Base-by-base conservation (phyloP, 1,284 basidiomycete genomes). In the Clitocybe nebularis region DNA sequence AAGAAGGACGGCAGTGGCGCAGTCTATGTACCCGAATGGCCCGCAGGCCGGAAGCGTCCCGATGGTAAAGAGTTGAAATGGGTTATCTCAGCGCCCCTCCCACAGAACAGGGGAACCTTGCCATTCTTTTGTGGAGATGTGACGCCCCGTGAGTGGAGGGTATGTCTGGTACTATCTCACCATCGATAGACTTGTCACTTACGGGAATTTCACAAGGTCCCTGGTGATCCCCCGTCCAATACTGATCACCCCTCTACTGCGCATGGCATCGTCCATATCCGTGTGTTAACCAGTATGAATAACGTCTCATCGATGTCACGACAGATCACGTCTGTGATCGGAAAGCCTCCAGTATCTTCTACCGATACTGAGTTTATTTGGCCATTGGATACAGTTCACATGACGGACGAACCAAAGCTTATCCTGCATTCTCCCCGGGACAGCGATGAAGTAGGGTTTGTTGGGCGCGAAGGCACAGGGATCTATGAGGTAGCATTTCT, bases 81-180 rank as follows among this genome's bases (percentile, higher is more conserved):
- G 83, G 55, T 77, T 30, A 71, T 84, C 25, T 74, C 67, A 2
- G 59, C 64, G 0, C 65, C 78, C 10, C 48, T 50, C 5, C 46
- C 48, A 4, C 59, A 64, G 0, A 68, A 39, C 5, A 39, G 52
- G 13, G 60, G 73, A 1, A 49, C 54, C 1, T 53, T 79, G 9
- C 83, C 84, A n/a, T 86, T 86, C 55, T 86, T 81, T 56, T 87
- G 84, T 52, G 79, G 80, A 16, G 83, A 86, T 55, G 59, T 84
- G 2, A 85, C 83, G 4, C 73, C 79, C 3, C 62, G 83, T 36
- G 51, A 58, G 3, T 68, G 72, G 59, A 63, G 84, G 58, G 84
- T 83, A 47, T 11, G 75, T 64, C n/a, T 23, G 22, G 16, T 13
- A 25, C 22, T n/a, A 22, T 28, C 5, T n/a, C 3, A 25, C 10